Conservation (phyloP, 2,329 filamentous ascomycete species). For the Catunica adiposa region DNA sequence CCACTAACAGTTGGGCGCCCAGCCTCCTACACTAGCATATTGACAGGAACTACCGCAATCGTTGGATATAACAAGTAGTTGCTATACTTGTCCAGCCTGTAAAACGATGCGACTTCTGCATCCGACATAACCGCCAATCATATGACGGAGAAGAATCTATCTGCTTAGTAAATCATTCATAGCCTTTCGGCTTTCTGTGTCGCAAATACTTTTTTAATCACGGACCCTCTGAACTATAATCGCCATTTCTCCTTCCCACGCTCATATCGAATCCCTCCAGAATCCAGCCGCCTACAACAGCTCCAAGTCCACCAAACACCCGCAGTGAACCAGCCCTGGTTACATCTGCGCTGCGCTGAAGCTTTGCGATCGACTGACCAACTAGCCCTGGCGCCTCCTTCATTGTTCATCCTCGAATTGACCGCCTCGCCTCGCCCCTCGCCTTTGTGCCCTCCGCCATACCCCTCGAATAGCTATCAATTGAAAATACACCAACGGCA, state of each 20-base stretch:
- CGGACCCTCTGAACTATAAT: too few relatives aligned
- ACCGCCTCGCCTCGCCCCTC: constrained; percentile 4
- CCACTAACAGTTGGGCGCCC: background rate
- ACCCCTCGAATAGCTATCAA: background rate
- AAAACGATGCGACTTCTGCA: too few relatives aligned
- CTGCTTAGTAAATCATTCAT: background rate
- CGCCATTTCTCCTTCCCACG: too few relatives aligned
- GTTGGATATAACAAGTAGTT: background rate
- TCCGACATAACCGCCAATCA: too few relatives aligned
- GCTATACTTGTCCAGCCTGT: background rate
- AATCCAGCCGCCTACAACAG: background rate
- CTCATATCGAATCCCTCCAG: background rate
- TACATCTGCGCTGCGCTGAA: background rate
- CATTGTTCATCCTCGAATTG: background rate
- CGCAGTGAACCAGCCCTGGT: background rate
- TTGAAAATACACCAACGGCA: background rate
- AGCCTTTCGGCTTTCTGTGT: background rate
- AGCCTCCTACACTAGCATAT: background rate
- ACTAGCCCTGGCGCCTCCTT: background rate
- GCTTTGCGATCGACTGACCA: constrained; percentile 7
- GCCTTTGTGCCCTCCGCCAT: background rate
- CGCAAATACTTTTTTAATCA: background rate
- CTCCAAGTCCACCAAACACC: background rate
- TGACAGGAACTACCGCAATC: background rate
- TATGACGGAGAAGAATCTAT: too few relatives aligned